These are phyloP conservation scores for Triticum monococcum DNA, from an alignment of 176 grass and related monocot species.

Conservation along the genomic window DNA sequence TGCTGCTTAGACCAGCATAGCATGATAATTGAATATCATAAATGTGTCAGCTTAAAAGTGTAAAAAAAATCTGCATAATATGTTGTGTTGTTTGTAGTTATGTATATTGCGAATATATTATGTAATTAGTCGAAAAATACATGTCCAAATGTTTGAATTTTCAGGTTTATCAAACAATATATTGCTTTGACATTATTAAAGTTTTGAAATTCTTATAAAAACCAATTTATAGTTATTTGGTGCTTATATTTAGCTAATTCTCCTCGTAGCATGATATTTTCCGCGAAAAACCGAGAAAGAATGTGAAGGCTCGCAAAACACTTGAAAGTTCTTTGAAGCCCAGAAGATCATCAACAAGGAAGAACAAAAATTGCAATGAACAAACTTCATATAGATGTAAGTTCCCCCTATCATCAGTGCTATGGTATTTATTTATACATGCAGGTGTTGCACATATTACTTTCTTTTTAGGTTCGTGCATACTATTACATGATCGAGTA, in stretches of 20 bases:
- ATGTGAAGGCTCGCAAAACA: background rate
- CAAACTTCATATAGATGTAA: background rate
- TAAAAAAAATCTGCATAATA: background rate
- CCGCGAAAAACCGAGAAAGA: background rate
- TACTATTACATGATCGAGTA: background rate
- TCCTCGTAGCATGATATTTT: slow-evolving; percentile 16
- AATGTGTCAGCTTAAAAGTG: background rate
- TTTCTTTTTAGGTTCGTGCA: background rate
- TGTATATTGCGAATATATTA: background rate
- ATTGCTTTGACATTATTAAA: background rate
- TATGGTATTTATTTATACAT: background rate
- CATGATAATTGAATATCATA: background rate
- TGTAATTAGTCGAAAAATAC: background rate
- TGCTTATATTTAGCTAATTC: background rate
- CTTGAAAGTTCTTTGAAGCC: background rate
- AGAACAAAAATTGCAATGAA: background rate
- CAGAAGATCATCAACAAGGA: background rate
- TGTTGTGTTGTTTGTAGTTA: background rate
- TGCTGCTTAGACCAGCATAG: no score
- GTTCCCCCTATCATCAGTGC: background rate
- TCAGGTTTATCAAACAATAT: background rate
- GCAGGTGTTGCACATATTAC: background rate
- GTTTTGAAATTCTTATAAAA: background rate
- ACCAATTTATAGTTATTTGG: background rate
- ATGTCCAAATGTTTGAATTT: background rate